Evolutionary conservation across 169 alveolate species (phyloP).

Genomic region (Nephromyces sp.): DNA sequence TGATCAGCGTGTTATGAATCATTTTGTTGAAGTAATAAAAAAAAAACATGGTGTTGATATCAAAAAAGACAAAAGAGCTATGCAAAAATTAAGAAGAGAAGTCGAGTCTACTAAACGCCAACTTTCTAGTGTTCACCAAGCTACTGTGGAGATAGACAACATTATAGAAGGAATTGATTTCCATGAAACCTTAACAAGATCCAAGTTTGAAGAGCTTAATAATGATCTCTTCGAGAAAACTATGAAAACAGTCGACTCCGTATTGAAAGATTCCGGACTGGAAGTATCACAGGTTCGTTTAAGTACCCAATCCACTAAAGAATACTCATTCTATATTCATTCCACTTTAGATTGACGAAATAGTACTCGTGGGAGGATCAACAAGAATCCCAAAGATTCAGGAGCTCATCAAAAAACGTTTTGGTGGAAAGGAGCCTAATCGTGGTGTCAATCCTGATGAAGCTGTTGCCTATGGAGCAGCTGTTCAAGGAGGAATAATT

Average conservation of each 20-base stretch:
- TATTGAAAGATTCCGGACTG: conserved; percentile 72
- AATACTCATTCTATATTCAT: not conserved
- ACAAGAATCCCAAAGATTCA: conserved; percentile 88
- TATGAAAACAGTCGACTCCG: conserved; percentile 75
- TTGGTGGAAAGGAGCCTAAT: conserved; percentile 83
- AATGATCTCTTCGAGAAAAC: conserved; percentile 75
- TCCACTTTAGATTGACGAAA: conserved; percentile 77
- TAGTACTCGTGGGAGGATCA: conserved; percentile 91
- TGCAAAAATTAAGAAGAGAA: conserved; percentile 91
- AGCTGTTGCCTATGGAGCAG: conserved; percentile 90
- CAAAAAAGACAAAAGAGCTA: conserved; percentile 82
- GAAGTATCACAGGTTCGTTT: conserved; percentile 75
- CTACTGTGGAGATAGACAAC: conserved; percentile 69
- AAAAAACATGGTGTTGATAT: conserved; percentile 84
- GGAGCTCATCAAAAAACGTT: conserved; percentile 79
- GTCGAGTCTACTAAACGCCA: conserved; percentile 95
- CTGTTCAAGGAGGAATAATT: conserved; percentile 85
- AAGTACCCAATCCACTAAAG: conserved; percentile 56
- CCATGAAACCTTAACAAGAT: conserved; percentile 77
- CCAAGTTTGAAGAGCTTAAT: conserved; percentile 84
- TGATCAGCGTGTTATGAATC: conserved; percentile 90
- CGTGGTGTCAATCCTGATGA: conserved; percentile 88
- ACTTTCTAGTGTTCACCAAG: conserved; percentile 78
- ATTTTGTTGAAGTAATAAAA: conserved; percentile 84
- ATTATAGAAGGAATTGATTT: conserved; percentile 73